Base-by-base conservation (phyloP, 768 basidiomycete species). In the Tricholoma bakamatsutake region DNA sequence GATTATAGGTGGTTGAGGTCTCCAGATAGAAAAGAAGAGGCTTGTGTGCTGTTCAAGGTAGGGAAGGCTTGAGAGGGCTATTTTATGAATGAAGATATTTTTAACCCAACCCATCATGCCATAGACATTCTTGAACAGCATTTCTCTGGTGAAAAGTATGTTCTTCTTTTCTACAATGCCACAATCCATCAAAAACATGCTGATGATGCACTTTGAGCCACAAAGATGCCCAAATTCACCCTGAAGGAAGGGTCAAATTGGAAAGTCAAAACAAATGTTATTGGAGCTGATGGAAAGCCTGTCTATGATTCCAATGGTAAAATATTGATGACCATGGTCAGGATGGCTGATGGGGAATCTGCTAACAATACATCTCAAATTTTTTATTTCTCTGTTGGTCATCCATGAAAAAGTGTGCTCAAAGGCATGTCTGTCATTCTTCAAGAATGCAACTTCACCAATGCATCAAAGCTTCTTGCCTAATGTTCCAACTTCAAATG, bases 1-100 rank as follows among this genome's bases (percentile, higher is more conserved):
- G 66, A 71, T 17, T 69, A 62, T 57, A 67, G 69, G 1, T 71
- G 67, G 65, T 39, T 72, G 9, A 39, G 28, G 4, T 67, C 64
- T 3, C 58, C 48, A 0, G 62, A 69, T 63, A 60, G 62, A 2
- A 57, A 28, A 34, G 46, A 61, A 42, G 30, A 28, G 21, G 60
- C 62, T 1, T 46, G 53, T 4, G 58, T 67, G 1, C 24, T 65
- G 5, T 67, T 71, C 58, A 59, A 56, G 27, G 59, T 63, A 8
- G 69, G 67, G 6, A 69, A 67, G 39, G 55, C 47, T 35, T 54
- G 49, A 7, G 64, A 71, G 33, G 64, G 68, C 3, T 69, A 71
- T 43, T 68, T 66, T 33, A 56, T 46, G 4, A 65, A 62, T 42
- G 59, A 68, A 0, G 54, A 66, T 21, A 62, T 71, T 27, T 8